These are phyloP conservation scores for Apophysomyces elegans DNA, from an alignment of 371 early-diverging fungal genomes.

Conservation along the genomic window DNA sequence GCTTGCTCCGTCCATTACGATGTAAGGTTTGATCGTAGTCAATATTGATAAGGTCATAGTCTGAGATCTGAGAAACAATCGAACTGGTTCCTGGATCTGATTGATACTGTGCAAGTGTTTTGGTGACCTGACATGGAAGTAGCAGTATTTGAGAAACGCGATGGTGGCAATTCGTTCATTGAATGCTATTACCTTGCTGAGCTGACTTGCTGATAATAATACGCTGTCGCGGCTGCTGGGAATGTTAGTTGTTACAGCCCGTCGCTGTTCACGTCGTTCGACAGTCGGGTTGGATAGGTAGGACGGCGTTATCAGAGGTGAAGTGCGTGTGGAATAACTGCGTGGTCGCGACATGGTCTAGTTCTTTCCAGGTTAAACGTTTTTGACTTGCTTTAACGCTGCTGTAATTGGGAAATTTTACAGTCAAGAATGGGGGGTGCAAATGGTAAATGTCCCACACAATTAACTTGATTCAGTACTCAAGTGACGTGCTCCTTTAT, in stretches of 20 bases:
- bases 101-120: conserved; percentile 42
- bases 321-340: conserved; percentile 24
- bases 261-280: conserved; percentile 18
- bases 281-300: conserved; percentile 14
- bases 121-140: conserved; percentile 33
- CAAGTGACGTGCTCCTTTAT: background rate
- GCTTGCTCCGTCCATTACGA: conserved; percentile 15
- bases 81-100: conserved; percentile 30
- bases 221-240: conserved; percentile 23
- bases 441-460: too few species aligned
- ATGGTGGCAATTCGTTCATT: background rate
- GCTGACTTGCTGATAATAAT: conserved; percentile 43
- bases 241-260: conserved; percentile 16
- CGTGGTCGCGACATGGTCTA: conserved; percentile 25
- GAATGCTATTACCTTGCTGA: conserved; percentile 39
- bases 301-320: conserved; percentile 23
- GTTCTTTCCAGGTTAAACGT: background rate
- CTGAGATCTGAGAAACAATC: conserved; percentile 17
- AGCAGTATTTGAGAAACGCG: background rate
- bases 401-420: too few species aligned
- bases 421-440: too few species aligned
- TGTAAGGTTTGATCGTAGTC: conserved; percentile 8
- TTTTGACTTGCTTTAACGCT: background rate
- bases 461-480: too few species aligned
- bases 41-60: conserved; percentile 14